A percentile compares a stretch with the other conserved stretches of the same genome.
phyloP scores from a whole-genome alignment of 208 protist genomes.

The Trypanosoma congolense region DNA sequence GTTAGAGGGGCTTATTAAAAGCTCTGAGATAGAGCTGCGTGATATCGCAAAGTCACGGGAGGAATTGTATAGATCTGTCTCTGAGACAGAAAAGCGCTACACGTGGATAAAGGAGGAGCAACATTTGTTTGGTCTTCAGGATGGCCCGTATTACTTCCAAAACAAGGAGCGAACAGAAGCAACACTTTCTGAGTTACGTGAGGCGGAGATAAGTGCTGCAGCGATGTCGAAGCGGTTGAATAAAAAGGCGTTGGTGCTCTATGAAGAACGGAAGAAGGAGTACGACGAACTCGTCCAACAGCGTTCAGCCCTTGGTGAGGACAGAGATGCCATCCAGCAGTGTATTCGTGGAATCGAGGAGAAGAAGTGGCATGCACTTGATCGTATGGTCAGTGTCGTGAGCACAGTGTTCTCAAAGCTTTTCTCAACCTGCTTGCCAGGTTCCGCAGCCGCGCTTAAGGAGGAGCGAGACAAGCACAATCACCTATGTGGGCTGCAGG shows the following conservation, averaged over 20 bases:
- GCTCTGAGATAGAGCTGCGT: slow-evolving; percentile 75
- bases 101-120: slow-evolving; percentile 47
- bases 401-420: slow-evolving; percentile 96
- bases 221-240: slow-evolving; percentile 84
- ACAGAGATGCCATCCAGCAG: slow-evolving; percentile 94
- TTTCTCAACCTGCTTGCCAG: slow-evolving; percentile 96
- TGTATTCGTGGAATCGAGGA: slow-evolving; percentile 96
- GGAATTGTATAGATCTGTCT: slow-evolving; percentile 38
- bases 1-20: slow-evolving; percentile 64
- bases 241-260: slow-evolving; percentile 92
- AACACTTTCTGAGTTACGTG: slow-evolving; percentile 66
- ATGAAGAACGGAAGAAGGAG: slow-evolving; percentile 94
- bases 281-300: slow-evolving; percentile 96
- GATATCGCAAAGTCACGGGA: slow-evolving; percentile 43
- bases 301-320: slow-evolving; percentile 87
- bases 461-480: slow-evolving; percentile 79
- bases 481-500: slow-evolving; percentile 90
- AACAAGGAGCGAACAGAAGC: slow-evolving; percentile 50
- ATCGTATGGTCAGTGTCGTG: slow-evolving; percentile 94
- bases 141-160: slow-evolving; percentile 60
- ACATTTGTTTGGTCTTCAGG: slow-evolving; percentile 36
- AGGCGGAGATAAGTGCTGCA: slow-evolving; percentile 64
- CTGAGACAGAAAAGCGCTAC: slow-evolving; percentile 62
- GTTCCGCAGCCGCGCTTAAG: slow-evolving; percentile 85
- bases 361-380: slow-evolving; percentile 97